Percentiles rank a stretch among this genome's conserved stretches.
Conservation (phyloP, 768 basidiomycete genomes). For the Aureoboletus auriporus region DNA sequence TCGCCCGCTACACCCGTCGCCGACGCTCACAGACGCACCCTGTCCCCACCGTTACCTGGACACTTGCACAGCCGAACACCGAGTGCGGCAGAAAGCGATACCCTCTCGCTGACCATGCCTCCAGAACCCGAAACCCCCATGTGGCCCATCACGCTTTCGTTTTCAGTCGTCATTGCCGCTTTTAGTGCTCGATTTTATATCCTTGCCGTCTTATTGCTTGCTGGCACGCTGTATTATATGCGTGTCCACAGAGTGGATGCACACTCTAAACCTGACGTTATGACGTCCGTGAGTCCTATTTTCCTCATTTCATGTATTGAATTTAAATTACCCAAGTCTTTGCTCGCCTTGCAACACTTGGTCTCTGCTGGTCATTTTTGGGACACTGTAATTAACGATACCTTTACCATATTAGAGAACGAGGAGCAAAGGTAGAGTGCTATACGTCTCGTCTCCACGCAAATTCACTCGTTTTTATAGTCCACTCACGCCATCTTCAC, state of each 20-base stretch:
- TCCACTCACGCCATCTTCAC: slow-evolving; percentile 19
- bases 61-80: slow-evolving; percentile 45
- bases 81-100: slow-evolving; percentile 33
- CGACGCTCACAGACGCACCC: slow-evolving; percentile 27
- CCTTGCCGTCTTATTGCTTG: slow-evolving; percentile 36
- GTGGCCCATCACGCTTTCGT: slow-evolving; percentile 37
- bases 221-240: slow-evolving; percentile 36
- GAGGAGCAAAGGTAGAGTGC: slow-evolving; percentile 61
- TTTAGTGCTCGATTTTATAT: slow-evolving; percentile 43
- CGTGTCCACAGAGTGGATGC: slow-evolving; percentile 33
- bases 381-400: slow-evolving; percentile 72
- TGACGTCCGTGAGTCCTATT: slow-evolving; percentile 47
- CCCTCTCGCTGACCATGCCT: slow-evolving; percentile 22
- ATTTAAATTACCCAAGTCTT: slow-evolving; percentile 41
- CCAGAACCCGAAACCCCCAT: slow-evolving; percentile 34
- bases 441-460: neutral
- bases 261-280: slow-evolving; percentile 40
- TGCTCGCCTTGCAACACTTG: slow-evolving; percentile 63
- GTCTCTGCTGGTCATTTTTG: slow-evolving; percentile 64
- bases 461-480: slow-evolving; percentile 16
- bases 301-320: neutral
- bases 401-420: slow-evolving; percentile 58
- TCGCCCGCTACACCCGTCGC: slow-evolving; percentile 38
- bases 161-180: slow-evolving; percentile 37
- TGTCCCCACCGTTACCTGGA: slow-evolving; percentile 43